A percentile compares a stretch with the other conserved stretches of the same genome.
These are phyloP conservation scores for Guillardia theta DNA, from an alignment of 78 protist species.

Conservation along the genomic window DNA sequence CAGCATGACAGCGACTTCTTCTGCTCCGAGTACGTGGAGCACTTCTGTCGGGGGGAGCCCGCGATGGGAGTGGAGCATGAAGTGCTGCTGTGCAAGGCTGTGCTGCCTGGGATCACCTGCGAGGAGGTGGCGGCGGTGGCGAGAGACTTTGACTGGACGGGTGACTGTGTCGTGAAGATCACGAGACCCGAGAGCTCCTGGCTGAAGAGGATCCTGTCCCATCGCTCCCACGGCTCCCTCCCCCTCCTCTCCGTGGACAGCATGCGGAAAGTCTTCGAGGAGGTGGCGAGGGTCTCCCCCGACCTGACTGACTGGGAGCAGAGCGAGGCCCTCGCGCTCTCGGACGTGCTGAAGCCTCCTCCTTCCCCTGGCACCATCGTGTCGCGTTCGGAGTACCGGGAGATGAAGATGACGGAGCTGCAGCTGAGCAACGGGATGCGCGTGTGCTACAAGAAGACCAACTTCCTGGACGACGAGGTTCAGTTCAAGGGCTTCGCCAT, in stretches of 20 bases:
- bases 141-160: background rate
- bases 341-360: background rate
- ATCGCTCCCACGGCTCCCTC: background rate
- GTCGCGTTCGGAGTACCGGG: background rate
- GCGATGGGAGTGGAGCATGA: background rate
- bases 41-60: constrained; percentile 21
- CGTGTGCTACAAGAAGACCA: background rate
- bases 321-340: background rate
- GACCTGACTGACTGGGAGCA: background rate
- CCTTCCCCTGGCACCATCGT: background rate
- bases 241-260: background rate
- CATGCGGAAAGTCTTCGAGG: too few relatives aligned
- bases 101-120: background rate
- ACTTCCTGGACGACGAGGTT: constrained; percentile 22
- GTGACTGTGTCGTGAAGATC: background rate
- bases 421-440: constrained; percentile 11
- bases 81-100: background rate
- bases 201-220: background rate
- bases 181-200: background rate
- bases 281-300: too few relatives aligned
- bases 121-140: background rate
- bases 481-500: background rate
- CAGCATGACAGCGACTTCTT: background rate
- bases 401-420: too few relatives aligned
- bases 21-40: background rate